Percentiles rank a stretch among this genome's conserved stretches.
Conservation (phyloP, 345 rosid genomes). For the Raphanus raphanistrum region DNA sequence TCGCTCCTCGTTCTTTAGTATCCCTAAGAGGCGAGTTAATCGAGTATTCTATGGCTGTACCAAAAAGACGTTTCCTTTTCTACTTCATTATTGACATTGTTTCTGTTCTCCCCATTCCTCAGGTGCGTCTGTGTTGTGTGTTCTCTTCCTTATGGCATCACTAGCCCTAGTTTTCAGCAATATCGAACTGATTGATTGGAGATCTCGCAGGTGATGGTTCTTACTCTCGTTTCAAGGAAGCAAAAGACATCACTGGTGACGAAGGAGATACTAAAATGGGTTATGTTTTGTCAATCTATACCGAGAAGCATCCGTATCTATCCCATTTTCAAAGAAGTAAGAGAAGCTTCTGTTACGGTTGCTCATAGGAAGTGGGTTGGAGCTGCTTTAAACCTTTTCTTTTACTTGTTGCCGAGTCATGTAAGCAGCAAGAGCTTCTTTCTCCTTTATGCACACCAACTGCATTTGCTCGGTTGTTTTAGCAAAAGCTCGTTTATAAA, state of each 20-base stretch:
- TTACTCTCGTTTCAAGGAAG: not conserved
- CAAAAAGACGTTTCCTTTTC: not conserved
- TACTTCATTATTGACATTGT: conserved; percentile 25
- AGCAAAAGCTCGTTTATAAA: too few species aligned
- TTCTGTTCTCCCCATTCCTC: conserved; percentile 39
- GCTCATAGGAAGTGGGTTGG: conserved; percentile 25
- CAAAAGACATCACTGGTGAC: not conserved
- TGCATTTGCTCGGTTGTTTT: too few species aligned
- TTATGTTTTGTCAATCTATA: conserved; percentile 13
- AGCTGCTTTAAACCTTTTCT: conserved; percentile 31
- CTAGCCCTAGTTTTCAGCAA: not conserved
- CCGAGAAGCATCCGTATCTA: conserved; percentile 30
- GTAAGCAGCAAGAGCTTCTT: not conserved
- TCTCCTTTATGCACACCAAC: not conserved
- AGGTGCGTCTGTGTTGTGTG: conserved; percentile 10
- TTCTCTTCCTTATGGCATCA: not conserved
- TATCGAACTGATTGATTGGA: not conserved
- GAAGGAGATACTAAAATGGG: conserved; percentile 18
- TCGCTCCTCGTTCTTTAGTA: not conserved
- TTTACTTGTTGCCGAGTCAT: conserved; percentile 20
- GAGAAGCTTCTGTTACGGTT: conserved; percentile 21
- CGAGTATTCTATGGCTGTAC: not conserved
- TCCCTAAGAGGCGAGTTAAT: conserved; percentile 5
- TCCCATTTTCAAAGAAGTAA: conserved; percentile 21
- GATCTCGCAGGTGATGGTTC: conserved; percentile 36